Conservation (phyloP, 768 basidiomycete genomes). For the Mycena pura region DNA sequence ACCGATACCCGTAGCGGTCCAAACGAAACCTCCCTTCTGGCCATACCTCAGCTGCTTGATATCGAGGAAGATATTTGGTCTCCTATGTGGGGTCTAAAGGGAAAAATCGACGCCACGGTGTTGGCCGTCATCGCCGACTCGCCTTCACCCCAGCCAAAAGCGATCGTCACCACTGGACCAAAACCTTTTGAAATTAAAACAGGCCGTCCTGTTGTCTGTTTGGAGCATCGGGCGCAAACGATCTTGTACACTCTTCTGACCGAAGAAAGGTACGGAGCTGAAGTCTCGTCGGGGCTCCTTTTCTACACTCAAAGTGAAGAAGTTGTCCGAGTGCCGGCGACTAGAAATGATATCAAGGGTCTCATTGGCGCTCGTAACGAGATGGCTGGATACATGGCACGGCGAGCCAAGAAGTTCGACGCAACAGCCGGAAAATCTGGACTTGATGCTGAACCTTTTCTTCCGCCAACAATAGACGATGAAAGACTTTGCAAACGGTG, state of each 20-base stretch:
- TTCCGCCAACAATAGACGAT: constrained; percentile 90
- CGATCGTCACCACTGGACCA: constrained; percentile 43
- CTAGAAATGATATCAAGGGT: constrained; percentile 83
- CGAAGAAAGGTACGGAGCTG: constrained; percentile 86
- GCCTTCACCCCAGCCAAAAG: constrained; percentile 33
- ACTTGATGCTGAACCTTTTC: constrained; percentile 55
- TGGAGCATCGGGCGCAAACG: constrained; percentile 98
- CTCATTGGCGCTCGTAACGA: constrained; percentile 86
- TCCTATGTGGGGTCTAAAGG: constrained; percentile 92
- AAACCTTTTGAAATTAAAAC: constrained; percentile 98
- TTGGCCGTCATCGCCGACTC: constrained; percentile 66
- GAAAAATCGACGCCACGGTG: constrained; percentile 93
- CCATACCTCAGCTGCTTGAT: constrained; percentile 79
- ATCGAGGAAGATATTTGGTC: constrained; percentile 99
- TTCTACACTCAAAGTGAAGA: constrained; percentile 95
- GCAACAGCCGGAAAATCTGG: background rate
- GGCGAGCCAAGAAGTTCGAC: constrained; percentile 42
- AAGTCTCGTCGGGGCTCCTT: constrained; percentile 83
- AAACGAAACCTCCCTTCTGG: constrained; percentile 62
- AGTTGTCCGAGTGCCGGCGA: constrained; percentile 81
- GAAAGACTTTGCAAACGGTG: constrained; percentile 80
- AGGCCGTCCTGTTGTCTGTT: constrained; percentile 71
- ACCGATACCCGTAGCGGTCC: constrained; percentile 66
- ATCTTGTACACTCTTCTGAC: constrained; percentile 95
- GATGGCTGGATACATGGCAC: constrained; percentile 78